Conservation (phyloP, 1,284 basidiomycete species). For the Puccinia coronata region DNA sequence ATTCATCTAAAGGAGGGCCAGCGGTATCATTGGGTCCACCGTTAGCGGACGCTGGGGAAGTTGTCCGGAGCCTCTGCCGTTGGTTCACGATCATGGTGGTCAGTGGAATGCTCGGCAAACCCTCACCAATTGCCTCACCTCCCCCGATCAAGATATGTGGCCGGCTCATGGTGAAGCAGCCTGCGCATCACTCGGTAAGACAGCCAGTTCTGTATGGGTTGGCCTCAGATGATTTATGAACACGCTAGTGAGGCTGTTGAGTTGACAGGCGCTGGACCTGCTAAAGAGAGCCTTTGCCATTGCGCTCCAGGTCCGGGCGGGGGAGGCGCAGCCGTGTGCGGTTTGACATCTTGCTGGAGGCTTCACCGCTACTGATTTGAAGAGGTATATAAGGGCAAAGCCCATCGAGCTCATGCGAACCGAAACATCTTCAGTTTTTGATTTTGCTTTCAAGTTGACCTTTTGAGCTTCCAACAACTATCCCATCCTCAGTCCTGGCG, state of each 20-base stretch:
- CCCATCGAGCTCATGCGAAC: not conserved
- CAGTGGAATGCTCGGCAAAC: too few species aligned
- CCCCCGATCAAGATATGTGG: too few species aligned
- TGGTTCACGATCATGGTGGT: too few species aligned
- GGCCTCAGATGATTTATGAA: not conserved
- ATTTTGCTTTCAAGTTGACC: constrained; percentile 13
- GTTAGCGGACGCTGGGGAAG: too few species aligned
- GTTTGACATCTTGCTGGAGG: too few species aligned
- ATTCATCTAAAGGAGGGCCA: too few species aligned
- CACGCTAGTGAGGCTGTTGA: not conserved
- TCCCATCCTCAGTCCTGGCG: constrained; percentile 1
- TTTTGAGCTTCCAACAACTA: constrained; percentile 1
- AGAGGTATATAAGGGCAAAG: not conserved
- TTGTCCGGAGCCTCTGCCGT: too few species aligned
- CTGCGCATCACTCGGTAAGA: not conserved
- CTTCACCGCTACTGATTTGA: too few species aligned
- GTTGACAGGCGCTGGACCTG: not conserved
- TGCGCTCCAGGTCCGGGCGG: not conserved
- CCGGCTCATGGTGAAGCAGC: too few species aligned
- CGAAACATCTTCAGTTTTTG: not conserved
- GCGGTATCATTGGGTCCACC: too few species aligned
- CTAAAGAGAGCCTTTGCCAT: not conserved
- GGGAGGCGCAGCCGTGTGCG: not conserved
- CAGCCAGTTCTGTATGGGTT: not conserved
- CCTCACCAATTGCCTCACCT: too few species aligned